Base-by-base conservation (phyloP, 1,284 basidiomycete genomes). In the Ustilago lituana region DNA sequence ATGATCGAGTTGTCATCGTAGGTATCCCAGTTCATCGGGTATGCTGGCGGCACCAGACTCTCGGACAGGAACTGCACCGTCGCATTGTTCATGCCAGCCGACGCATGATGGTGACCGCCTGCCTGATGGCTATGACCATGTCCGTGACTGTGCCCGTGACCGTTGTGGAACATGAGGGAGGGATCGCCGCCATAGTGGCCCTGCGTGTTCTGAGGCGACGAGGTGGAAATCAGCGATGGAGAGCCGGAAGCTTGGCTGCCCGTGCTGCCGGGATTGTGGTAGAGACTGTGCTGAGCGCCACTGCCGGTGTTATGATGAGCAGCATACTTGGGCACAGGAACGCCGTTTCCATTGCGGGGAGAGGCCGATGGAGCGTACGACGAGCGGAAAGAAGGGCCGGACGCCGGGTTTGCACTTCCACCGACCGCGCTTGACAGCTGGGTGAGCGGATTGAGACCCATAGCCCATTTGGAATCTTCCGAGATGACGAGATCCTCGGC, bases 1-100 rank as follows among this genome's bases (percentile, higher is more conserved):
- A 71, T 71, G 50, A 71, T 71, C n/a, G 53, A 58, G 40, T 71
- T 71, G 29, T 71, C 67, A 49, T 71, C 67, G 36, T 61, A 56
- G 10, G 67, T 64, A 20, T 65, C 67, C 67, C 67, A 71, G 31
- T 71, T 61, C 48, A 64, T 71, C 24, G 67, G 67, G 36, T 71
- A 71, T 23, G 62, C 54, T 1, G 67, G 67, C 6, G 67, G 67
- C n/a, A 65, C 57, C 14, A 71, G 32, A n/a, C 53, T 58, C 17
- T 71, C 67, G 5, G 61, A 65, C 11, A 71, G 31, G 22, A 57
- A 63, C 44, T 69, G 66, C 4, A 69, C 33, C 10, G 65, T 54
- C 23, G 52, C 29, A 20, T 38, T 49, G 46, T 48, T 48, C 41
- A 49, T 49, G 12, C 24, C 36, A 4, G 17, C 54, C 10, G 45